A percentile compares a stretch with the other conserved stretches of the same genome.
phyloP scores from a whole-genome alignment of 2,329 filamentous ascomycete genomes.

The Colletotrichum sublineola region DNA sequence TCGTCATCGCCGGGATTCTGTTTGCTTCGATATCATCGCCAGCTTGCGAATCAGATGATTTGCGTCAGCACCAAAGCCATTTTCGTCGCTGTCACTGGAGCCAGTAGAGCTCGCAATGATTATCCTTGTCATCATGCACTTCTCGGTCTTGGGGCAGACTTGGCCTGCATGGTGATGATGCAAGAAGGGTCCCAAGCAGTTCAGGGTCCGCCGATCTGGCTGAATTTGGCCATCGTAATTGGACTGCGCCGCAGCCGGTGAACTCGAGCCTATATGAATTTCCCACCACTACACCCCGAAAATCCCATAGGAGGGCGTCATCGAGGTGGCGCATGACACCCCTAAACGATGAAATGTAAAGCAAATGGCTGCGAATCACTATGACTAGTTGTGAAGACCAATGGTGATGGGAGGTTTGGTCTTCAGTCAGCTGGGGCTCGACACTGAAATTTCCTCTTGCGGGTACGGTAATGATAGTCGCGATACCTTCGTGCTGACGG shows the following conservation, averaged over 20 bases:
- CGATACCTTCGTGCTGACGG: background rate
- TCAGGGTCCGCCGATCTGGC: constrained; percentile 26
- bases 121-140: fast-evolving
- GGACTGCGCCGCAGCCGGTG: constrained; percentile 31
- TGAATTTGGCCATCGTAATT: background rate
- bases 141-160: too few species aligned
- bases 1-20: background rate
- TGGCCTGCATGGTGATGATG: constrained; percentile 37
- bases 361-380: background rate
- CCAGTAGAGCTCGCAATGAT: background rate
- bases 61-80: background rate
- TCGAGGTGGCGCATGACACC: constrained; percentile 16
- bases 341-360: background rate
- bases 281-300: constrained; percentile 6
- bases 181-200: constrained; percentile 32
- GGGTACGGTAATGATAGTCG: background rate
- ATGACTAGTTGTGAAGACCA: background rate
- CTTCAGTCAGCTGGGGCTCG: constrained; percentile 11
- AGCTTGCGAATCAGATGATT: too few species aligned
- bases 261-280: background rate
- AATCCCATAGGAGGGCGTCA: constrained; percentile 13
- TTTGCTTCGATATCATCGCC: too few species aligned
- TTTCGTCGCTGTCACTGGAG: background rate
- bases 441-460: background rate
- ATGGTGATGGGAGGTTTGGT: constrained; percentile 12